Evolutionary conservation across 225 moss, liverwort and hornwort genomes (phyloP).

Genomic region (Climacium dendroides): DNA sequence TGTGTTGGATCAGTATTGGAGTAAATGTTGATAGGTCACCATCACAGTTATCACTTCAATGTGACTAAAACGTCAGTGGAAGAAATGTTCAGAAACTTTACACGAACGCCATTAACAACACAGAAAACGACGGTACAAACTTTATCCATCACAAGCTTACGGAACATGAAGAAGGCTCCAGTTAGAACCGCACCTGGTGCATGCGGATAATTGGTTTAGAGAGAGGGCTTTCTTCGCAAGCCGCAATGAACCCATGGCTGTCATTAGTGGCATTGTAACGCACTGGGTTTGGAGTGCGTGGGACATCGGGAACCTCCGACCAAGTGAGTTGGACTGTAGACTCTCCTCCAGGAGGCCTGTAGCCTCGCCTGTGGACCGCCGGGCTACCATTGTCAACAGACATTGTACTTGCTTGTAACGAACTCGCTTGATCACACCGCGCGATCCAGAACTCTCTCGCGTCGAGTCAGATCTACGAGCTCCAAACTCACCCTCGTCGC

Average conservation of each 20-base stretch:
- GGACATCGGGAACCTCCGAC: slow-evolving; percentile 29
- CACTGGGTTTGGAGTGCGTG: slow-evolving; percentile 26
- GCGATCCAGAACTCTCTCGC: background rate
- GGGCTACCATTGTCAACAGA: slow-evolving; percentile 78
- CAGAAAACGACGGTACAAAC: background rate
- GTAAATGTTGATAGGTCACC: background rate
- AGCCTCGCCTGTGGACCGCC: slow-evolving; percentile 41
- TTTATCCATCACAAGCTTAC: background rate
- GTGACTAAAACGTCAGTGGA: background rate
- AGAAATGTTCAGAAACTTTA: background rate
- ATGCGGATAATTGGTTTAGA: slow-evolving; percentile 56
- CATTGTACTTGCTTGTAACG: slow-evolving; percentile 34
- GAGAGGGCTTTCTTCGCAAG: slow-evolving; percentile 68
- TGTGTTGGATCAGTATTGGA: background rate
- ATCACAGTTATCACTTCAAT: background rate
- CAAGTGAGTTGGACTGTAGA: slow-evolving; percentile 40
- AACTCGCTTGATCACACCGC: background rate
- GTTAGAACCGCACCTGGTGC: slow-evolving; percentile 63
- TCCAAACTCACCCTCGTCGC: background rate
- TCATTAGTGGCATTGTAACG: slow-evolving; percentile 84
- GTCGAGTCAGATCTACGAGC: slow-evolving; percentile 4
- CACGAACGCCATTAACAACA: background rate
- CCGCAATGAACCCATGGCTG: slow-evolving; percentile 76
- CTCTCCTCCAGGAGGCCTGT: slow-evolving; percentile 38
- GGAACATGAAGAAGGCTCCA: background rate